phyloP scores from a whole-genome alignment of 2,329 filamentous ascomycete species.

The Fusarium pseudocircinatum region DNA sequence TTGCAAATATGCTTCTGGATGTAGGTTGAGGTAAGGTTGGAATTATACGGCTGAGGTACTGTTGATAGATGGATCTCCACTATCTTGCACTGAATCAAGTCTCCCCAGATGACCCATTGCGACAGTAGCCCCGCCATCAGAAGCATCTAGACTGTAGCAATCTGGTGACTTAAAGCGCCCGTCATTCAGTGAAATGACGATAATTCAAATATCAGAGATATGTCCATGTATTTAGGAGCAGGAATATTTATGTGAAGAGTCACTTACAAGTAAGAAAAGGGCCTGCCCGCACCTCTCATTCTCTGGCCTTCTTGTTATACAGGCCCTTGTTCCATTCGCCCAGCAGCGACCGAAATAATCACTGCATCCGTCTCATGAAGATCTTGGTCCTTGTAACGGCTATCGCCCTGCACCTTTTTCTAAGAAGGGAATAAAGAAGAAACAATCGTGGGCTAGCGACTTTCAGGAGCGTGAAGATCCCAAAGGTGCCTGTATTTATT shows the following conservation, averaged over 20 bases:
- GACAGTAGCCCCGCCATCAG: constrained; percentile 15
- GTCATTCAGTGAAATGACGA: not conserved
- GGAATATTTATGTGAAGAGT: not conserved
- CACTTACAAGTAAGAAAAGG: not conserved
- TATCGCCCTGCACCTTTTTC: constrained; percentile 2
- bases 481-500: not conserved
- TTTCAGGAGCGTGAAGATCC: not conserved
- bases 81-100: not conserved
- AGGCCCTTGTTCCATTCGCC: constrained; percentile 9
- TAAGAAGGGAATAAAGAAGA: not conserved
- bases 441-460: not conserved
- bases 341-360: constrained; percentile 13
- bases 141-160: not conserved
- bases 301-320: not conserved
- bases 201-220: not conserved
- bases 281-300: not conserved
- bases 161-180: constrained; percentile 1
- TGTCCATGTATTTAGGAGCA: not conserved
- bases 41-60: not conserved
- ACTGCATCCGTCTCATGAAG: constrained; percentile 3
- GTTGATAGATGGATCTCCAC: constrained; percentile 9
- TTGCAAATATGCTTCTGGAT: not conserved
- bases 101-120: constrained; percentile 21
- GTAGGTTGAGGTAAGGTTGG: not conserved
- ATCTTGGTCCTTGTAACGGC: constrained; percentile 24